Conservation (phyloP, 1,139 yeast genomes). For the Hyphopichia buzzinii region DNA sequence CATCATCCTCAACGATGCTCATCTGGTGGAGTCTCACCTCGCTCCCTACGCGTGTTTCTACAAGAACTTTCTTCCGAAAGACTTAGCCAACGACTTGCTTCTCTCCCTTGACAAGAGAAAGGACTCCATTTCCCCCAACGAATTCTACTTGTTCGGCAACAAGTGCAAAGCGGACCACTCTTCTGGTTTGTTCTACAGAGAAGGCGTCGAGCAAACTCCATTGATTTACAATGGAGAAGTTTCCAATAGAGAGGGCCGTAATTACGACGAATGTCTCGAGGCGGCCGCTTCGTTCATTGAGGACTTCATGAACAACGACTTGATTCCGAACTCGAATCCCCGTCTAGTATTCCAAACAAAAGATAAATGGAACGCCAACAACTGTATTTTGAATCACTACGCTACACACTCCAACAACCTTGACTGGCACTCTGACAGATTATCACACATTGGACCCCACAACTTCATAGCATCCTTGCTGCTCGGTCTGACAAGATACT, state of each 20-base stretch:
- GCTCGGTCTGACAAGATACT: constrained; percentile 66
- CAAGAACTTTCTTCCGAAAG: constrained; percentile 48
- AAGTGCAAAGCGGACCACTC: constrained; percentile 55
- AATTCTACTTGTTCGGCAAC: constrained; percentile 61
- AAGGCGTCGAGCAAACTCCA: constrained; percentile 10
- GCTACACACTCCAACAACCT: constrained; percentile 47
- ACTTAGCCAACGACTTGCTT: constrained; percentile 45
- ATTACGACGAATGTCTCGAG: constrained; percentile 37
- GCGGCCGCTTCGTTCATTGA: constrained; percentile 42
- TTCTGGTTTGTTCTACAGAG: constrained; percentile 34
- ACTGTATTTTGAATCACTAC: constrained; percentile 58
- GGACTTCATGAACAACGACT: constrained; percentile 37
- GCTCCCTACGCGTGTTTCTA: constrained; percentile 51
- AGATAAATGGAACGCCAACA: constrained; percentile 46
- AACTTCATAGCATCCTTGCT: constrained; percentile 64
- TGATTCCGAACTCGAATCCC: constrained; percentile 25
- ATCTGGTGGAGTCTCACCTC: constrained; percentile 36
- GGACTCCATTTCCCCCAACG: constrained; percentile 32
- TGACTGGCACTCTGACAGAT: constrained; percentile 73
- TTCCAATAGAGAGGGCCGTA: constrained; percentile 15
- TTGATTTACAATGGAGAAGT: constrained; percentile 40
- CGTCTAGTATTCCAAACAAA: constrained; percentile 21
- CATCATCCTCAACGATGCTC: constrained; percentile 20
- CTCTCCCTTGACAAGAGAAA: constrained; percentile 38
- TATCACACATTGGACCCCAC: constrained; percentile 69